These are phyloP conservation scores for Metschnikowia koreensis DNA, from an alignment of 805 yeast genomes.

Conservation along the genomic window DNA sequence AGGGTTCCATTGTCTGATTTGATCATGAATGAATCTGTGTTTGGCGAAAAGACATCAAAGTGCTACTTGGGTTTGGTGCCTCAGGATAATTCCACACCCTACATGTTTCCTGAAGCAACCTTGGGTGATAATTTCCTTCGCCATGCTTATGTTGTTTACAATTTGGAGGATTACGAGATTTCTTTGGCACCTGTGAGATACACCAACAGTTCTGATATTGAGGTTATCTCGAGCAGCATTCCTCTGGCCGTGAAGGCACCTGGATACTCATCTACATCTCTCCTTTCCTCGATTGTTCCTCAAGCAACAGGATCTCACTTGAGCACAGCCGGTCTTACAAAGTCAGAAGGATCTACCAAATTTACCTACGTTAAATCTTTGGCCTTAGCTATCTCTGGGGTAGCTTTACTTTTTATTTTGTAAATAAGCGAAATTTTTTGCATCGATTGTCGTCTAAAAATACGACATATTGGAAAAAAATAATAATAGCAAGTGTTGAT, in stretches of 20 bases:
- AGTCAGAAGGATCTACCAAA: conserved; percentile 2
- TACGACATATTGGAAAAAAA: background rate
- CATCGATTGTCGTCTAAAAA: background rate
- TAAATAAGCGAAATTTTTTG: too few species aligned
- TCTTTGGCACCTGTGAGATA: conserved; percentile 48
- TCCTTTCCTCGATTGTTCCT: conserved; percentile 3
- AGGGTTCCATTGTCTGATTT: conserved; percentile 44
- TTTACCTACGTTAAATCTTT: conserved; percentile 1
- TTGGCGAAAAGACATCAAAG: conserved; percentile 3
- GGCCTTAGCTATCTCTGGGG: background rate
- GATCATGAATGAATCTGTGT: conserved; percentile 20
- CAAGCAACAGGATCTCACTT: background rate
- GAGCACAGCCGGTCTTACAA: conserved; percentile 3
- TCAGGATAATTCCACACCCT: conserved; percentile 49
- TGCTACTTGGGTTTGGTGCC: conserved; percentile 32
- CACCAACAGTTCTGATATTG: conserved; percentile 38
- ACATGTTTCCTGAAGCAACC: conserved; percentile 30
- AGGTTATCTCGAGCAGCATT: conserved; percentile 42
- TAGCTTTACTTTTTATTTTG: background rate
- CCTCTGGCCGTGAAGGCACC: conserved; percentile 54
- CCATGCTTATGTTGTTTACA: conserved; percentile 62
- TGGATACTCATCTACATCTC: conserved; percentile 40
- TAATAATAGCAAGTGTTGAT: too few species aligned
- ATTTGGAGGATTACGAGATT: conserved; percentile 54
- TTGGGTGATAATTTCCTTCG: conserved; percentile 68